A percentile compares a stretch with the other conserved stretches of the same genome.
phyloP scores from a whole-genome alignment of 306 rosid species.

The Castanopsis chinensis region DNA sequence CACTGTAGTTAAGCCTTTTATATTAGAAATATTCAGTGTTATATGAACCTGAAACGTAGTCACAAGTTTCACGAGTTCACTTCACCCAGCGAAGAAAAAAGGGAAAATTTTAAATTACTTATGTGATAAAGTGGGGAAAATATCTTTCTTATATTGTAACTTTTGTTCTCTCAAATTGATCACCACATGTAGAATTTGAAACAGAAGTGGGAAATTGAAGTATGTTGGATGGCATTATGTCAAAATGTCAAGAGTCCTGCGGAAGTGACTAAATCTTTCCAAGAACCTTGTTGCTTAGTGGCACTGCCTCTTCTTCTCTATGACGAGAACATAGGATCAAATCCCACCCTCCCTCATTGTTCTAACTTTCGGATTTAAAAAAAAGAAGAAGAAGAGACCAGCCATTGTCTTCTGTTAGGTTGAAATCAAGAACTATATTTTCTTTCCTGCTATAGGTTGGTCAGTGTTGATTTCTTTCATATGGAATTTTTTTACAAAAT shows the following conservation, averaged over 20 bases:
- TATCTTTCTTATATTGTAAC: background rate
- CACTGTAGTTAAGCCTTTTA: background rate
- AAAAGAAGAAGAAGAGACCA: too few species aligned
- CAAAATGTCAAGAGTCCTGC: background rate
- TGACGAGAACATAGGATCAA: too few species aligned
- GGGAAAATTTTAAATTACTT: background rate
- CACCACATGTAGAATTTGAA: background rate
- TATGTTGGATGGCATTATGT: too few species aligned
- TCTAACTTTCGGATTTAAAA: too few species aligned
- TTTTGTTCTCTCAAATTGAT: background rate
- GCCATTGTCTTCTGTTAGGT: background rate
- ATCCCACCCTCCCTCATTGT: too few species aligned
- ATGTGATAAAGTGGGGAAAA: background rate
- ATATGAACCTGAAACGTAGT: background rate
- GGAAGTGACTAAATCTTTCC: background rate
- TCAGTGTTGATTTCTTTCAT: background rate
- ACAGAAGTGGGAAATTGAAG: background rate
- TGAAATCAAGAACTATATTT: background rate
- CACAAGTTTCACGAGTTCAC: background rate
- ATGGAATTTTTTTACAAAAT: slow-evolving; percentile 6
- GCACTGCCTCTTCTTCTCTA: too few species aligned
- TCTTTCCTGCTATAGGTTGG: background rate
- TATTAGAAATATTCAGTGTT: background rate
- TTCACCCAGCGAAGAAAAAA: too few species aligned
- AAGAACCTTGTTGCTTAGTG: too few species aligned